phyloP scores from a whole-genome alignment of 768 basidiomycete genomes.

The Pleurotus platypus region DNA sequence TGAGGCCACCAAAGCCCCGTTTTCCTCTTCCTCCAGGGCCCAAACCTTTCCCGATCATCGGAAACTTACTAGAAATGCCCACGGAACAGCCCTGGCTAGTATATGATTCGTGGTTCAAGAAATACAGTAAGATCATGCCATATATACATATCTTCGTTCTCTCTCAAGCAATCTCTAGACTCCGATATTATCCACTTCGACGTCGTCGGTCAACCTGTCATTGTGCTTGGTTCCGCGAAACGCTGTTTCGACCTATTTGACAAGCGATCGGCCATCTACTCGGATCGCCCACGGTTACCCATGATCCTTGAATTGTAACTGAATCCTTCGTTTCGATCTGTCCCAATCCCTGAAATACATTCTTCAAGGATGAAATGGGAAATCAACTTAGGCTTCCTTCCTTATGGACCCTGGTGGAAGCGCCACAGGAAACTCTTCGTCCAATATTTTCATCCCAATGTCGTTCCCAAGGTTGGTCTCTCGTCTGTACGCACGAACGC shows the following conservation, averaged over 20 bases:
- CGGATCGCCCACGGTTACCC: slow-evolving; percentile 18
- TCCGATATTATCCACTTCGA: slow-evolving; percentile 23
- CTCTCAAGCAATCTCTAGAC: slow-evolving; percentile 3
- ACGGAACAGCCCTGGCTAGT: slow-evolving; percentile 25
- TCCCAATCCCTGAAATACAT: not conserved
- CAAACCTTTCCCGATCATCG: slow-evolving; percentile 28
- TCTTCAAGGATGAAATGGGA: slow-evolving; percentile 4
- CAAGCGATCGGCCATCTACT: slow-evolving; percentile 22
- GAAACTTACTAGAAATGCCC: slow-evolving; percentile 33
- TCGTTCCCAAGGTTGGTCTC: slow-evolving; percentile 5
- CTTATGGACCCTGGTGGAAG: slow-evolving; percentile 38
- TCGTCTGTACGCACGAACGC: slow-evolving; percentile 1
- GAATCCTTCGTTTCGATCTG: not conserved
- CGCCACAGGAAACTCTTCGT: slow-evolving; percentile 36
- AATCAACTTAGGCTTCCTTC: slow-evolving; percentile 22
- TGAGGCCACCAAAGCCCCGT: not conserved
- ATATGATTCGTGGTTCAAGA: slow-evolving; percentile 31
- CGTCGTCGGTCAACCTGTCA: slow-evolving; percentile 17
- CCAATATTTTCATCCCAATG: slow-evolving; percentile 10
- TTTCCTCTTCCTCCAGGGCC: slow-evolving; percentile 31
- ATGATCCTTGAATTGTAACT: slow-evolving; percentile 17
- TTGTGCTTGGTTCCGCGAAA: slow-evolving; percentile 20
- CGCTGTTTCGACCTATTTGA: slow-evolving; percentile 22
- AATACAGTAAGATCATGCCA: slow-evolving; percentile 24
- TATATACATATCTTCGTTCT: not conserved